Conservation (phyloP, 1,139 yeast species). For the Suhomyces choctaworum region DNA sequence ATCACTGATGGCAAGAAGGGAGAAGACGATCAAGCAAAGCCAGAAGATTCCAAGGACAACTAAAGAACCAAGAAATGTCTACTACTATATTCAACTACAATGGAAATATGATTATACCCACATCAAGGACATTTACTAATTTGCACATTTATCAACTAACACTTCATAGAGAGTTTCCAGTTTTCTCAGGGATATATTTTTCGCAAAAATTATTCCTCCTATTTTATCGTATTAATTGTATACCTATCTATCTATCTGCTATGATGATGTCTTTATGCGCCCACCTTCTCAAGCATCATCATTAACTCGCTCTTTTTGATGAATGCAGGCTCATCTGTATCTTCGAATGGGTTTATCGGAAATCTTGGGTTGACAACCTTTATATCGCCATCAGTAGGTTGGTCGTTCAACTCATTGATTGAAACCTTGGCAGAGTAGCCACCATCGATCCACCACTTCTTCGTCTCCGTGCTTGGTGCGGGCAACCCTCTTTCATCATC, state of each 20-base stretch:
- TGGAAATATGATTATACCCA: too few relatives aligned
- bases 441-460: constrained; percentile 91
- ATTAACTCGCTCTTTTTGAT: constrained; percentile 27
- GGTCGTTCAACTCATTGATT: constrained; percentile 40
- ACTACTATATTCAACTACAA: too few relatives aligned
- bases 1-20: constrained; percentile 7
- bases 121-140: too few relatives aligned
- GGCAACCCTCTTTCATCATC: constrained; percentile 53
- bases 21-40: constrained; percentile 1
- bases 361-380: constrained; percentile 62
- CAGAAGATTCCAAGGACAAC: neutral
- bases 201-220: too few relatives aligned
- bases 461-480: constrained; percentile 80
- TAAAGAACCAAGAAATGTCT: too few relatives aligned
- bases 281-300: constrained; percentile 8
- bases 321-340: constrained; percentile 38
- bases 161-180: too few relatives aligned
- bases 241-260: too few relatives aligned
- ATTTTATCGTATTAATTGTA: too few relatives aligned
- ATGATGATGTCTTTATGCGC: neutral
- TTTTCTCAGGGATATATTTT: too few relatives aligned
- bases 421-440: constrained; percentile 73
- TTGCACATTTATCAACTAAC: too few relatives aligned
- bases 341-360: constrained; percentile 70
- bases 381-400: constrained; percentile 34